These are phyloP conservation scores for Cryptococcus sp. DNA, from an alignment of 1,284 basidiomycete species.

Conservation along the genomic window DNA sequence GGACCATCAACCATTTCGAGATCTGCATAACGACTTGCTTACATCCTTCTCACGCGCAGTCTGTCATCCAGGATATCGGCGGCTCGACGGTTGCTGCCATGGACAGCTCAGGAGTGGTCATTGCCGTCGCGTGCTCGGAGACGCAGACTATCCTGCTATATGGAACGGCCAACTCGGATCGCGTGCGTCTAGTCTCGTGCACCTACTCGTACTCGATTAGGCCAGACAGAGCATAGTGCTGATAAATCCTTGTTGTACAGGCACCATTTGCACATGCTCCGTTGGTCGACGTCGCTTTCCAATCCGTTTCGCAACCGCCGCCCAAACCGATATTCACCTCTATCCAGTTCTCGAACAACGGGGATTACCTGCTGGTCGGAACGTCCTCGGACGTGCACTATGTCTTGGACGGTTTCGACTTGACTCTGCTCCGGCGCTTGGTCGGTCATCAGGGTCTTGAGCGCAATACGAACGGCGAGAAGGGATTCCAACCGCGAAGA, in stretches of 20 bases:
- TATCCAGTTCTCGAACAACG: slow-evolving; percentile 83
- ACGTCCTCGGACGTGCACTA: slow-evolving; percentile 93
- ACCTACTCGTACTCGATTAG: neutral
- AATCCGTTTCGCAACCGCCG: slow-evolving; percentile 73
- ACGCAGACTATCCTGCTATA: slow-evolving; percentile 81
- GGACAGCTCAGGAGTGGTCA: slow-evolving; percentile 84
- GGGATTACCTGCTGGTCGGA: slow-evolving; percentile 86
- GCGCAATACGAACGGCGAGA: slow-evolving; percentile 59
- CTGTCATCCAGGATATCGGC: slow-evolving; percentile 57
- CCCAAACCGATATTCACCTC: slow-evolving; percentile 90
- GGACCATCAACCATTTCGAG: neutral
- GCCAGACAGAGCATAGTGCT: neutral
- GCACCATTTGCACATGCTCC: slow-evolving; percentile 78
- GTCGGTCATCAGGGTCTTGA: slow-evolving; percentile 80
- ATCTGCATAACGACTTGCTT: neutral
- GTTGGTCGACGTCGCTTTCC: slow-evolving; percentile 76
- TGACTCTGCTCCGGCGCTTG: slow-evolving; percentile 75
- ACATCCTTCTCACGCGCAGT: slow-evolving; percentile 36
- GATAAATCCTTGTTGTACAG: slow-evolving; percentile 26
- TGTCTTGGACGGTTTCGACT: slow-evolving; percentile 83
- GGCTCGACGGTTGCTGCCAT: slow-evolving; percentile 82
- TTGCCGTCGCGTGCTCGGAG: slow-evolving; percentile 87
- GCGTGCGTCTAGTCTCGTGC: slow-evolving; percentile 50
- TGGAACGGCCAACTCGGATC: slow-evolving; percentile 85
- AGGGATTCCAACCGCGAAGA: slow-evolving; percentile 67